These are phyloP conservation scores for Arthroderma sp. DNA, from an alignment of 2,329 filamentous ascomycete species.

Conservation along the genomic window DNA sequence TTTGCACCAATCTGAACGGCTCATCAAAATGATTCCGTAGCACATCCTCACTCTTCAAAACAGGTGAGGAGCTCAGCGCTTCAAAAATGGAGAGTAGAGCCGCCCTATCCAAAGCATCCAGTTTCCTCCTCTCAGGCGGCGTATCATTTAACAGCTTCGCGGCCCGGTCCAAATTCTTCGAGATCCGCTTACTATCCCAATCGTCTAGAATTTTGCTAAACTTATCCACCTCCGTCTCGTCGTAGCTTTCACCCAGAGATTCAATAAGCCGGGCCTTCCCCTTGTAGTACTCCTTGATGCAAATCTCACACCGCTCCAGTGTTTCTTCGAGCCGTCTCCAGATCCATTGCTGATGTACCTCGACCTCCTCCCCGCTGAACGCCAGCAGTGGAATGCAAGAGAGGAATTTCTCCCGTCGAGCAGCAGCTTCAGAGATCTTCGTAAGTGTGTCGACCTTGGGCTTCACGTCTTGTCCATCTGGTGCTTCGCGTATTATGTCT, in stretches of 20 bases:
- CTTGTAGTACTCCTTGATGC: constrained; percentile 62
- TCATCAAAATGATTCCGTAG: constrained; percentile 56
- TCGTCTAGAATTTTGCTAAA: constrained; percentile 46
- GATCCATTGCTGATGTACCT: constrained; percentile 49
- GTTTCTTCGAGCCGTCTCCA: constrained; percentile 43
- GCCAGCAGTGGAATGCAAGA: constrained; percentile 58
- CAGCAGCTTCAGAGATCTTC: constrained; percentile 42
- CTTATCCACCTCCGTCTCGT: constrained; percentile 33
- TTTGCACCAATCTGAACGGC: constrained; percentile 69
- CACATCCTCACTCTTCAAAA: constrained; percentile 47
- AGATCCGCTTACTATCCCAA: constrained; percentile 50
- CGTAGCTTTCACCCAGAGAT: constrained; percentile 44
- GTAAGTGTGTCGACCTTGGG: constrained; percentile 17
- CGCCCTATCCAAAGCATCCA: constrained; percentile 39
- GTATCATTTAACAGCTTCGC: constrained; percentile 39
- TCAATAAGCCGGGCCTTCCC: constrained; percentile 51
- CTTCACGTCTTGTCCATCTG: constrained; percentile 34
- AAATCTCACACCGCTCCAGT: constrained; percentile 53
- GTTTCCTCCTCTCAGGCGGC: constrained; percentile 38
- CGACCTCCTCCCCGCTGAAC: constrained; percentile 48
- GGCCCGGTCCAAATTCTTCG: constrained; percentile 45
- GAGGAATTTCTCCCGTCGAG: constrained; percentile 49
- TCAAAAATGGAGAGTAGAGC: constrained; percentile 77
- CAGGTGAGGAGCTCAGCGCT: constrained; percentile 68
- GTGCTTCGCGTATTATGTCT: constrained; percentile 6